phyloP scores from a whole-genome alignment of 495 filamentous ascomycete species.

The Penicillium coffeae region DNA sequence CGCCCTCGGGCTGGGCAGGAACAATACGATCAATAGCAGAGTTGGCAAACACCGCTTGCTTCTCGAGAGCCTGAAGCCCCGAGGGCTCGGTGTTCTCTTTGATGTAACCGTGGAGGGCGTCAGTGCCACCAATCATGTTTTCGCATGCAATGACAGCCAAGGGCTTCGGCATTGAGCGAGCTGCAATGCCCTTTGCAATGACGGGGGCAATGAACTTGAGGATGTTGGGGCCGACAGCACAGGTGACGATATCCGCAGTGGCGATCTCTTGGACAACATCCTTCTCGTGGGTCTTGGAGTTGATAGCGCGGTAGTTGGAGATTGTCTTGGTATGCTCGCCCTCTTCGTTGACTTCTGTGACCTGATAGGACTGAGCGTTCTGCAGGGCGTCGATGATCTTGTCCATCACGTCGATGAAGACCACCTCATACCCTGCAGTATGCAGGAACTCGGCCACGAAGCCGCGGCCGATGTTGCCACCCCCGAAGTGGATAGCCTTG shows the following conservation, averaged over 20 bases:
- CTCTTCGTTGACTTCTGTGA: constrained; percentile 87
- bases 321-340: constrained; percentile 78
- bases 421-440: constrained; percentile 72
- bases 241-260: constrained; percentile 85
- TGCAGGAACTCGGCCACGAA: constrained; percentile 75
- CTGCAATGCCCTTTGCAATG: constrained; percentile 85
- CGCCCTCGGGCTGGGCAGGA: constrained; percentile 72
- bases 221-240: constrained; percentile 92
- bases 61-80: constrained; percentile 55
- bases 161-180: constrained; percentile 65
- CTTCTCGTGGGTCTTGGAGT: constrained; percentile 76
- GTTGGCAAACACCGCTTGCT: constrained; percentile 83
- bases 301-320: constrained; percentile 93
- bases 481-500: constrained; percentile 90
- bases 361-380: constrained; percentile 69
- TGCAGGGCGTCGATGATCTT: constrained; percentile 73
- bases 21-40: constrained; percentile 98
- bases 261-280: constrained; percentile 82
- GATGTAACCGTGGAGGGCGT: constrained; percentile 76
- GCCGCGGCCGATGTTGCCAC: constrained; percentile 81
- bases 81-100: constrained; percentile 63
- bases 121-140: constrained; percentile 91
- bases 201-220: constrained; percentile 92
- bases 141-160: constrained; percentile 94
- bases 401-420: constrained; percentile 93